A percentile compares a stretch with the other conserved stretches of the same genome.
Conservation (phyloP, 345 rosid species). For the Ricinus communis region DNA sequence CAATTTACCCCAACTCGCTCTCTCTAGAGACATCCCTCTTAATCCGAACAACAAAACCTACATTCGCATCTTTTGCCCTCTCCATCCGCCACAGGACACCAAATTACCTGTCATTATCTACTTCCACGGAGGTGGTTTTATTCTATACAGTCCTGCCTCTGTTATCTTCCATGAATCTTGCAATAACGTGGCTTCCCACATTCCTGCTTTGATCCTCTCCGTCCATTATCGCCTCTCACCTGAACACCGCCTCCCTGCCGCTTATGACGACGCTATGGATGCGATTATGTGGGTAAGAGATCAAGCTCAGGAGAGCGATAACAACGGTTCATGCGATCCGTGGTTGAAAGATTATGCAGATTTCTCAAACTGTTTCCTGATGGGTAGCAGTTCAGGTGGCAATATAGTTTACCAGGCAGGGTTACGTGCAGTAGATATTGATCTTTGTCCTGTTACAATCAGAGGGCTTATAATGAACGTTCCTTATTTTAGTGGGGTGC, state of each 20-base stretch:
- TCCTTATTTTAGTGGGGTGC: conserved; percentile 64
- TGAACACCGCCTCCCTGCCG: conserved; percentile 88
- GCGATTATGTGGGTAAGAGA: conserved; percentile 64
- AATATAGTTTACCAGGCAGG: conserved; percentile 70
- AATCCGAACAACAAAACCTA: conserved; percentile 49
- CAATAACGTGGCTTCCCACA: conserved; percentile 35
- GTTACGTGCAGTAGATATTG: conserved; percentile 42
- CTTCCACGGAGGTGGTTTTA: conserved; percentile 77
- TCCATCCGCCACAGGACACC: not conserved
- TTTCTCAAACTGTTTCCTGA: conserved; percentile 54
- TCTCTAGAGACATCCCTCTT: conserved; percentile 61
- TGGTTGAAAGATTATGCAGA: conserved; percentile 66
- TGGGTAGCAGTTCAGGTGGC: conserved; percentile 77
- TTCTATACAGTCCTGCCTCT: conserved; percentile 49
- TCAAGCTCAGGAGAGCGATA: conserved; percentile 40
- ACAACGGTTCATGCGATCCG: conserved; percentile 33
- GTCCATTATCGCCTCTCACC: conserved; percentile 86
- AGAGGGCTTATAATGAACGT: conserved; percentile 61
- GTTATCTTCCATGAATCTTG: conserved; percentile 54
- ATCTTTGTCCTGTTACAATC: conserved; percentile 54
- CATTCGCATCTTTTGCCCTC: conserved; percentile 57
- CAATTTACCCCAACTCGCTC: conserved; percentile 26
- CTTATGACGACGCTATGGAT: conserved; percentile 74
- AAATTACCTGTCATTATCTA: conserved; percentile 47
- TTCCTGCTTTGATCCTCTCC: conserved; percentile 57